These are phyloP conservation scores for Moricandia arvensis DNA, from an alignment of 345 rosid species.

Conservation along the genomic window DNA sequence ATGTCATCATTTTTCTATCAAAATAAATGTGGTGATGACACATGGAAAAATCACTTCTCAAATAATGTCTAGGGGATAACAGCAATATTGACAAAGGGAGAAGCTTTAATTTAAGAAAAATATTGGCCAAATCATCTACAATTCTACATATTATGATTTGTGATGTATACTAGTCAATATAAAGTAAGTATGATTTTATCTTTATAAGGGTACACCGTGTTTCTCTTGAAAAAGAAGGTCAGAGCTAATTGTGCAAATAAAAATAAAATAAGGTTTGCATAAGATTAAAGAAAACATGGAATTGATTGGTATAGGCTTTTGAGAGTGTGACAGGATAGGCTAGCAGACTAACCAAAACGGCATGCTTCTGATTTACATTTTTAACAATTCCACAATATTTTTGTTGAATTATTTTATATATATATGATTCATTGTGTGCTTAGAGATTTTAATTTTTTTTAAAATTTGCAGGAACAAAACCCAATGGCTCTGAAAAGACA, in stretches of 20 bases:
- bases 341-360: constrained; percentile 13
- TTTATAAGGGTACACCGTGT: not conserved
- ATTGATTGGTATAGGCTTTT: constrained; percentile 36
- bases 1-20: too few species aligned
- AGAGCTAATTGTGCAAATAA: not conserved
- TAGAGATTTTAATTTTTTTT: not conserved
- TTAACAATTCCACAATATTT: constrained; percentile 4
- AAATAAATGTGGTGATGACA: too few species aligned
- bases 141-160: not conserved
- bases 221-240: constrained; percentile 7
- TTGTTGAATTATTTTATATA: not conserved
- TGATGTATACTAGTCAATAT: constrained; percentile 21
- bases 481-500: constrained; percentile 22
- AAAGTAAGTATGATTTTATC: constrained; percentile 16
- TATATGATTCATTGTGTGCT: not conserved
- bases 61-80: not conserved
- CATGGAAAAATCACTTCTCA: too few species aligned
- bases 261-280: not conserved
- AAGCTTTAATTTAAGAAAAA: not conserved
- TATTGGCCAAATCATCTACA: not conserved
- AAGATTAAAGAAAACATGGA: constrained; percentile 8
- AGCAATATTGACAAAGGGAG: not conserved
- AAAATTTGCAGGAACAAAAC: not conserved
- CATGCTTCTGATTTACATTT: constrained; percentile 18
- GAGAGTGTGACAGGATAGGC: constrained; percentile 27